phyloP scores from a whole-genome alignment of 805 yeast species.

The Teunomyces barrocoloradensis region DNA sequence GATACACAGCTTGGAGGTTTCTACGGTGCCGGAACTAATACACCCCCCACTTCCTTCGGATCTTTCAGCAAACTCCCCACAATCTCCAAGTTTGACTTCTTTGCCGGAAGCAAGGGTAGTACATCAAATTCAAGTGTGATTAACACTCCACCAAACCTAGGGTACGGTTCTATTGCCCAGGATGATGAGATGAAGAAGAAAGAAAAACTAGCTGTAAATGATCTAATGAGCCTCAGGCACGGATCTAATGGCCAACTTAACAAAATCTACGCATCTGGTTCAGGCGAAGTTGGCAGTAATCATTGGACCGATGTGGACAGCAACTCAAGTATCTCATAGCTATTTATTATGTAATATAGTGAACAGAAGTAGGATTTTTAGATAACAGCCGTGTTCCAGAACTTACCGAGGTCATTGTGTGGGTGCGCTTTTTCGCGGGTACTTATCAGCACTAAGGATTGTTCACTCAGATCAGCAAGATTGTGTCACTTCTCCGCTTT shows the following conservation, averaged over 20 bases:
- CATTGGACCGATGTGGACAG: not conserved
- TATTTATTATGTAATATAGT: slow-evolving; percentile 3
- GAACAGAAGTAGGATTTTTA: not conserved
- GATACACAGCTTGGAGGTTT: not conserved
- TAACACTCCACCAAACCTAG: not conserved
- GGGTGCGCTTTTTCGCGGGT: not conserved
- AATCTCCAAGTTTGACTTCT: slow-evolving; percentile 12
- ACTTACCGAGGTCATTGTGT: not conserved
- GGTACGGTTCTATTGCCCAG: not conserved
- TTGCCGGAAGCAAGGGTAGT: slow-evolving; percentile 8
- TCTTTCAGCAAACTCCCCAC: slow-evolving; percentile 9
- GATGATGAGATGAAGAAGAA: slow-evolving; percentile 25
- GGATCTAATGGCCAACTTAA: slow-evolving; percentile 4
- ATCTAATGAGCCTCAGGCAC: slow-evolving; percentile 14
- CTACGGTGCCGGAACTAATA: not conserved
- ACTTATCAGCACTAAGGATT: not conserved
- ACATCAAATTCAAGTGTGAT: not conserved
- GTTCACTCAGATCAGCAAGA: not conserved
- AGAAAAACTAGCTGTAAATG: slow-evolving; percentile 27
- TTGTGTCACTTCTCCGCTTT: slow-evolving; percentile 1
- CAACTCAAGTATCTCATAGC: not conserved
- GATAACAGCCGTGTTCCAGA: not conserved
- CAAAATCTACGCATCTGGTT: slow-evolving; percentile 1
- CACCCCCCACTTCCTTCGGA: slow-evolving; percentile 5
- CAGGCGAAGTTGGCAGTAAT: not conserved